A percentile compares a stretch with the other conserved stretches of the same genome.
These are phyloP conservation scores for Globisporangium viniferum DNA, from an alignment of 352 stramenopile species.

Conservation along the genomic window DNA sequence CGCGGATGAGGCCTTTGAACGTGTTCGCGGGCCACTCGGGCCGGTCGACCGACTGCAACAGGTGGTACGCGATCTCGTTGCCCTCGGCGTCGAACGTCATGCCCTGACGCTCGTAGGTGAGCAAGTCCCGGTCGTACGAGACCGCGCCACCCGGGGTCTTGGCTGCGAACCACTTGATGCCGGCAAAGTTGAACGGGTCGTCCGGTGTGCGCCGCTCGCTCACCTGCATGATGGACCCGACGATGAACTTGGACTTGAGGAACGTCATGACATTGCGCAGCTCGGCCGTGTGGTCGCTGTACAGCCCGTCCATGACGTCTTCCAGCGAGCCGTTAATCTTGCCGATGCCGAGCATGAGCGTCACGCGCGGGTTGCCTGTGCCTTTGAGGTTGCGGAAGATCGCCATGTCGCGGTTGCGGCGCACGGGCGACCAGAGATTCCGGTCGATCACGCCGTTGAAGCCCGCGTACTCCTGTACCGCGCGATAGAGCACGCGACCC, in stretches of 20 bases:
- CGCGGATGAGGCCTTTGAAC: constrained; percentile 28
- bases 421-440: constrained; percentile 38
- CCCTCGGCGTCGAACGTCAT: constrained; percentile 28
- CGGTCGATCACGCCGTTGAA: constrained; percentile 15
- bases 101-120: constrained; percentile 50
- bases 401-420: constrained; percentile 30
- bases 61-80: constrained; percentile 38
- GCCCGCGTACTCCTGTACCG: constrained; percentile 25
- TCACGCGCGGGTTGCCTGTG: constrained; percentile 29
- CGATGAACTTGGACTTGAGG: constrained; percentile 29
- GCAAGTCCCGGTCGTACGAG: constrained; percentile 36
- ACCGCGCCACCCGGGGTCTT: constrained; percentile 28
- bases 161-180: constrained; percentile 40
- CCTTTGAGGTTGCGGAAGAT: constrained; percentile 47
- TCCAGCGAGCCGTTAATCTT: constrained; percentile 36
- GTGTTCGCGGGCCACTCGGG: constrained; percentile 26
- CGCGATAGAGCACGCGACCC: constrained; percentile 25
- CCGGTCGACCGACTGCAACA: constrained; percentile 41
- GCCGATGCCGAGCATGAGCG: constrained; percentile 28
- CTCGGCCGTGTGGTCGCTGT: constrained; percentile 35
- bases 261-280: constrained; percentile 39
- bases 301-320: constrained; percentile 44
- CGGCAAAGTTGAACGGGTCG: constrained; percentile 38
- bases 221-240: constrained; percentile 35
- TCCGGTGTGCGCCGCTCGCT: constrained; percentile 24